phyloP scores from a whole-genome alignment of 805 yeast species.

The Suhomyces tanzawaensis region DNA sequence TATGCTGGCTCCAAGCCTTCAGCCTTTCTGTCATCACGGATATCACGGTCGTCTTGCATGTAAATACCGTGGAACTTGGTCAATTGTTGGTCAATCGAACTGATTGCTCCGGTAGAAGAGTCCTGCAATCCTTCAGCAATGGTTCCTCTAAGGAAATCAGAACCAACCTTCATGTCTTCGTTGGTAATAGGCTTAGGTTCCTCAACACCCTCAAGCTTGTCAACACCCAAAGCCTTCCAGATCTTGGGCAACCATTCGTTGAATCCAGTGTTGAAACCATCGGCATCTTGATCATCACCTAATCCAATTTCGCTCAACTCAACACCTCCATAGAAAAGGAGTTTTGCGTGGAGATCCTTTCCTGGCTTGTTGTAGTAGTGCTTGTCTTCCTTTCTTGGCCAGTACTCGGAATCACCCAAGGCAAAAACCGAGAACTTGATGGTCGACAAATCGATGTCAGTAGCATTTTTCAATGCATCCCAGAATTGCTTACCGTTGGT shows the following conservation, averaged over 20 bases:
- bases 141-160: conserved; percentile 88
- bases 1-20: conserved; percentile 94
- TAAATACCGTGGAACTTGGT: conserved; percentile 98
- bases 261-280: conserved; percentile 91
- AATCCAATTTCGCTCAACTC: conserved; percentile 73
- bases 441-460: conserved; percentile 60
- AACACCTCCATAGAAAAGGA: conserved; percentile 70
- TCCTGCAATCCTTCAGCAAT: conserved; percentile 84
- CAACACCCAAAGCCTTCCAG: conserved; percentile 90
- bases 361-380: conserved; percentile 93
- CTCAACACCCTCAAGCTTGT: conserved; percentile 72
- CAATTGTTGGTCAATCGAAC: conserved; percentile 87
- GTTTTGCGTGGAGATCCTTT: conserved; percentile 63
- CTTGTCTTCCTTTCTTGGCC: conserved; percentile 97
- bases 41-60: conserved; percentile 97
- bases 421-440: conserved; percentile 66
- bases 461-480: conserved; percentile 64
- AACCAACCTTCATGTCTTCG: conserved; percentile 89
- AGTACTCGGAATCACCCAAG: conserved; percentile 80
- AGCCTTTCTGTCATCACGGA: conserved; percentile 87
- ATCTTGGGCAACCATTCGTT: conserved; percentile 78
- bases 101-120: conserved; percentile 83
- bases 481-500: conserved; percentile 76
- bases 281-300: conserved; percentile 98
- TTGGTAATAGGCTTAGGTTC: conserved; percentile 91